Percentiles rank a stretch among this genome's conserved stretches.
Conservation (phyloP, 495 filamentous ascomycete genomes). For the Stereocaulon alpinum region DNA sequence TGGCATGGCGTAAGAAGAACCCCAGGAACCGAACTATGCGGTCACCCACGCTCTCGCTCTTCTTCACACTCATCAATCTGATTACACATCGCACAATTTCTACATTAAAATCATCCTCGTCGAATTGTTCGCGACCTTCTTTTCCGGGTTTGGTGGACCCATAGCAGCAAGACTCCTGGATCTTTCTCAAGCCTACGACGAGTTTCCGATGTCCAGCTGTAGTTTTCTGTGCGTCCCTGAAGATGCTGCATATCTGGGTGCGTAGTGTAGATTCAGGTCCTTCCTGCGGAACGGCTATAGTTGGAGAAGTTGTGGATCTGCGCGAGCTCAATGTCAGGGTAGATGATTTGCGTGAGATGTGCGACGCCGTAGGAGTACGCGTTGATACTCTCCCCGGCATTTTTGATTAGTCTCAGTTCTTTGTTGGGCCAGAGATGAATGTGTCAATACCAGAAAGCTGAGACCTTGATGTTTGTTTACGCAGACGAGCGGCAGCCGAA, state of each 20-base stretch:
- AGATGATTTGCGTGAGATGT: constrained; percentile 46
- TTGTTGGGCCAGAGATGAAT: neutral
- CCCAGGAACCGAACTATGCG: constrained; percentile 75
- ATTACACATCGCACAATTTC: constrained; percentile 77
- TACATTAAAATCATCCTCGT: constrained; percentile 75
- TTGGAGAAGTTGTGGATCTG: constrained; percentile 44
- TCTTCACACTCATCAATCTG: constrained; percentile 76
- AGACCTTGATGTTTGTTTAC: neutral
- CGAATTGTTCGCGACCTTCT: constrained; percentile 45
- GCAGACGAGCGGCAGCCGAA: constrained; percentile 7
- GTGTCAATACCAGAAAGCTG: neutral
- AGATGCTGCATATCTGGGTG: constrained; percentile 65
- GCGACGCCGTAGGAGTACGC: constrained; percentile 44
- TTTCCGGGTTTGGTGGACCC: constrained; percentile 35
- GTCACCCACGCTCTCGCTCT: constrained; percentile 83
- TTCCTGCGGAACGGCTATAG: constrained; percentile 61
- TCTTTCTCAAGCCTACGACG: constrained; percentile 70
- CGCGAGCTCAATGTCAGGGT: constrained; percentile 40
- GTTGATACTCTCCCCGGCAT: constrained; percentile 56
- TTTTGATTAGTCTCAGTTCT: constrained; percentile 11
- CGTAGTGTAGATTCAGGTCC: constrained; percentile 60
- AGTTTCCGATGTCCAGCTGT: constrained; percentile 86
- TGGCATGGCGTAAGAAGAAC: constrained; percentile 69
- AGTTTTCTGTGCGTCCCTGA: constrained; percentile 77
- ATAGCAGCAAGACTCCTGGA: constrained; percentile 76